phyloP scores from a whole-genome alignment of 805 yeast genomes.

The Saccharomyces cerevisiae region DNA sequence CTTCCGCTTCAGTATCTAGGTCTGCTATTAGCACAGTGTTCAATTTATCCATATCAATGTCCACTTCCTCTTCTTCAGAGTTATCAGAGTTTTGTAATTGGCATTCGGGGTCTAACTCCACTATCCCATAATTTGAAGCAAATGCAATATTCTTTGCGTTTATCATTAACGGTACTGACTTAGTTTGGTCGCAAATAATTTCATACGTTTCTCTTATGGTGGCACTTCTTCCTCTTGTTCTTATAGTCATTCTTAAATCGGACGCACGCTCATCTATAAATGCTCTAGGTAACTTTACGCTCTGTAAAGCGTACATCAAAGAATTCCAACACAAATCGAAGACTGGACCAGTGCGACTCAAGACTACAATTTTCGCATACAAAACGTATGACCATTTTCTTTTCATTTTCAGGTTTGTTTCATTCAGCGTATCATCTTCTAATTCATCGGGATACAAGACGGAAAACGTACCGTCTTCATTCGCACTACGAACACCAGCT shows the following conservation, averaged over 20 bases:
- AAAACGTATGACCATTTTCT: slow-evolving; percentile 50
- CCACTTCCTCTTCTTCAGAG: slow-evolving; percentile 10
- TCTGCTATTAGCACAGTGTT: slow-evolving; percentile 53
- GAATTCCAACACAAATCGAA: slow-evolving; percentile 71
- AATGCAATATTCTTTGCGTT: slow-evolving; percentile 34
- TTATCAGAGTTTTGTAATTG: slow-evolving; percentile 20
- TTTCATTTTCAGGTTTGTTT: slow-evolving; percentile 25
- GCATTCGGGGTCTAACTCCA: slow-evolving; percentile 35
- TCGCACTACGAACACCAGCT: slow-evolving; percentile 39
- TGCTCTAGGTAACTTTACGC: slow-evolving; percentile 57
- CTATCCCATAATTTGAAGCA: slow-evolving; percentile 52
- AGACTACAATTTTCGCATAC: slow-evolving; percentile 66
- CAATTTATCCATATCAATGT: slow-evolving; percentile 27
- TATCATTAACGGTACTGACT: slow-evolving; percentile 34
- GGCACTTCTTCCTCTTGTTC: slow-evolving; percentile 44
- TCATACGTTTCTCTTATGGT: slow-evolving; percentile 41
- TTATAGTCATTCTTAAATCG: slow-evolving; percentile 43
- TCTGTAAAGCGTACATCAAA: slow-evolving; percentile 51
- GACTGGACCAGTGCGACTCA: slow-evolving; percentile 74
- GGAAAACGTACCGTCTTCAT: slow-evolving; percentile 41
- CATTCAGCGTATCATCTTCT: slow-evolving; percentile 17
- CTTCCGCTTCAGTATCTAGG: slow-evolving; percentile 81
- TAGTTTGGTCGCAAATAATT: slow-evolving; percentile 47
- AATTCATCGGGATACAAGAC: slow-evolving; percentile 42
- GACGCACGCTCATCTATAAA: slow-evolving; percentile 56